Evolutionary conservation across 2,329 filamentous ascomycete species (phyloP).

Genomic region (Ceratocystis lukuohia): DNA sequence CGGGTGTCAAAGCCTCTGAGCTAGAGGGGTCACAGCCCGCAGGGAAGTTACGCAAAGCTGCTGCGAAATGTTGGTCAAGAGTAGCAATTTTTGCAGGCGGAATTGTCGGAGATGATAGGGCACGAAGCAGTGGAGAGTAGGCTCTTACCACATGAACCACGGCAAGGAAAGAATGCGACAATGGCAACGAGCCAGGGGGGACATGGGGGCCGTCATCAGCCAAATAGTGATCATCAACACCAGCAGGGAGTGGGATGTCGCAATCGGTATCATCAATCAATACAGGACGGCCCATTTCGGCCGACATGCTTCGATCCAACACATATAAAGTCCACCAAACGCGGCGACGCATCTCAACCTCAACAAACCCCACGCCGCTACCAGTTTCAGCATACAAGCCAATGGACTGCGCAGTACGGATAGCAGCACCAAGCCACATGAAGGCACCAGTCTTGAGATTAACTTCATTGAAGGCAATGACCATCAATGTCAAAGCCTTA

Average conservation of each 20-base stretch:
- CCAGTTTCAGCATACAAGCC: slow-evolving; percentile 66
- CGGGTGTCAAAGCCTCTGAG: slow-evolving; percentile 55
- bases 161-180: slow-evolving; percentile 60
- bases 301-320: slow-evolving; percentile 65
- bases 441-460: slow-evolving; percentile 77
- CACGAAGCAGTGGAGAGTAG: slow-evolving; percentile 58
- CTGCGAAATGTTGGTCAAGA: slow-evolving; percentile 68
- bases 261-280: slow-evolving; percentile 81
- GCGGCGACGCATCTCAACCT: slow-evolving; percentile 72
- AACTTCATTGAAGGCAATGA: slow-evolving; percentile 70
- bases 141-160: slow-evolving; percentile 72
- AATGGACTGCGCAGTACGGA: slow-evolving; percentile 70
- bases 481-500: slow-evolving; percentile 56
- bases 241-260: slow-evolving; percentile 65
- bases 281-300: slow-evolving; percentile 69
- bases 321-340: slow-evolving; percentile 94
- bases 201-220: slow-evolving; percentile 42
- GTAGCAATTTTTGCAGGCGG: slow-evolving; percentile 54
- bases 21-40: slow-evolving; percentile 56
- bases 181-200: slow-evolving; percentile 38
- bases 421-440: slow-evolving; percentile 69
- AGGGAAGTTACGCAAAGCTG: slow-evolving; percentile 64
- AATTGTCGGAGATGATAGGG: slow-evolving; percentile 54
- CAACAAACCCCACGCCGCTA: slow-evolving; percentile 53
- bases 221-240: slow-evolving; percentile 68